Evolutionary conservation across 352 stramenopile species (phyloP).

Genomic region (Thalassiosira mediterranea): DNA sequence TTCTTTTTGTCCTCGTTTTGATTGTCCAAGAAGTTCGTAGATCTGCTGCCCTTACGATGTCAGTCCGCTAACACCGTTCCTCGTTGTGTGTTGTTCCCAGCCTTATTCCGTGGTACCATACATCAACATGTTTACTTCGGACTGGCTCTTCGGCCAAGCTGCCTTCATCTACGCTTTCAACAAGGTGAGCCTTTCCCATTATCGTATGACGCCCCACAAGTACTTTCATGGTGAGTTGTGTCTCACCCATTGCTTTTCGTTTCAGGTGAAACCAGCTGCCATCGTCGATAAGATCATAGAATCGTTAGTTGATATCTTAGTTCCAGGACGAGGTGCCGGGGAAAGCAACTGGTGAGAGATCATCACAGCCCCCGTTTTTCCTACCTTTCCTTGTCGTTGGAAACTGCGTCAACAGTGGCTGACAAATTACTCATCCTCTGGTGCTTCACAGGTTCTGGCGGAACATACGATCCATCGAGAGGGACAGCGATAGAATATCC

Average conservation of each 20-base stretch:
- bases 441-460: slow-evolving; percentile 26
- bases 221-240: neutral
- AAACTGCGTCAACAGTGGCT: slow-evolving; percentile 1
- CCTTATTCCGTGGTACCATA: too few relatives aligned
- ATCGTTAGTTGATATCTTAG: slow-evolving; percentile 61
- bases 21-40: too few relatives aligned
- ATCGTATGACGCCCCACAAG: neutral
- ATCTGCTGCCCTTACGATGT: too few relatives aligned
- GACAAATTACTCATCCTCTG: slow-evolving; percentile 9
- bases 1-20: too few relatives aligned
- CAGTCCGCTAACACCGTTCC: too few relatives aligned
- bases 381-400: neutral
- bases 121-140: slow-evolving; percentile 21
- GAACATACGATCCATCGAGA: slow-evolving; percentile 57
- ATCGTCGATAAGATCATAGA: slow-evolving; percentile 75
- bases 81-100: too few relatives aligned
- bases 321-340: slow-evolving; percentile 65
- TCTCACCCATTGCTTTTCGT: too few relatives aligned
- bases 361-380: neutral
- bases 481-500: slow-evolving; percentile 51
- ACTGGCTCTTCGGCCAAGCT: slow-evolving; percentile 43
- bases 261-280: slow-evolving; percentile 63
- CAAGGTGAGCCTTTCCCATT: slow-evolving; percentile 20
- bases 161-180: slow-evolving; percentile 52
- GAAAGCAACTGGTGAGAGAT: slow-evolving; percentile 58